phyloP scores from a whole-genome alignment of 257 asterid genomes.

The Solanum arcanum region DNA sequence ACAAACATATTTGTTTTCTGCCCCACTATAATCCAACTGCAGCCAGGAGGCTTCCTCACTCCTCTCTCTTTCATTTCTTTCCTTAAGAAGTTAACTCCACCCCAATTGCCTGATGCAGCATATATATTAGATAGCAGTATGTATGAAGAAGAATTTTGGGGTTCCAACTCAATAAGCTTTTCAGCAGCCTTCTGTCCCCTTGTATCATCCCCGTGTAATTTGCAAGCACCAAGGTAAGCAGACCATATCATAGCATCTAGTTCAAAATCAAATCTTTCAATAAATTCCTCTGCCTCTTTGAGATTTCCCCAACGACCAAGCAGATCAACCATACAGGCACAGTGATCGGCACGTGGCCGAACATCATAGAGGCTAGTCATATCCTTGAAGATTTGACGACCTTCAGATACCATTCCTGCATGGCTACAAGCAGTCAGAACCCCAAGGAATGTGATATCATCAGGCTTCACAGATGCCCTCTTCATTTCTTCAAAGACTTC shows the following conservation, averaged over 20 bases:
- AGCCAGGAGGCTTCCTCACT: constrained; percentile 56
- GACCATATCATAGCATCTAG: constrained; percentile 78
- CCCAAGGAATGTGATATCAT: constrained; percentile 82
- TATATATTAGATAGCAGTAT: constrained; percentile 73
- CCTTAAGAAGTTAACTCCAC: constrained; percentile 50
- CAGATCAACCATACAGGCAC: constrained; percentile 88
- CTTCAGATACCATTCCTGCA: constrained; percentile 72
- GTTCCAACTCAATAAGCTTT: constrained; percentile 68
- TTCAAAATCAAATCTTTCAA: constrained; percentile 36
- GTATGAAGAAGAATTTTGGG: constrained; percentile 58
- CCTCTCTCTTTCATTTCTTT: constrained; percentile 56
- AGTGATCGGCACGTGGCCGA: constrained; percentile 58
- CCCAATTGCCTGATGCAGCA: constrained; percentile 83
- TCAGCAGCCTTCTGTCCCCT: constrained; percentile 72
- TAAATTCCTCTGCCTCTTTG: constrained; percentile 65
- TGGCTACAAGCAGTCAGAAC: constrained; percentile 89
- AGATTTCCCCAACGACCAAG: constrained; percentile 86
- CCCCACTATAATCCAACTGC: constrained; percentile 43
- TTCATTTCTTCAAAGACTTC: constrained; percentile 64
- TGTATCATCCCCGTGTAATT: constrained; percentile 69
- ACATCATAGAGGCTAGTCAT: constrained; percentile 43
- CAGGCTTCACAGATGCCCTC: constrained; percentile 36
- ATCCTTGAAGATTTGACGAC: constrained; percentile 39
- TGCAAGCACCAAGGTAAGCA: constrained; percentile 74
- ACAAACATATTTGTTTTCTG: constrained; percentile 14